Base-by-base conservation (phyloP, 2,329 filamentous ascomycete species). In the Pestalotiopsis sp. region DNA sequence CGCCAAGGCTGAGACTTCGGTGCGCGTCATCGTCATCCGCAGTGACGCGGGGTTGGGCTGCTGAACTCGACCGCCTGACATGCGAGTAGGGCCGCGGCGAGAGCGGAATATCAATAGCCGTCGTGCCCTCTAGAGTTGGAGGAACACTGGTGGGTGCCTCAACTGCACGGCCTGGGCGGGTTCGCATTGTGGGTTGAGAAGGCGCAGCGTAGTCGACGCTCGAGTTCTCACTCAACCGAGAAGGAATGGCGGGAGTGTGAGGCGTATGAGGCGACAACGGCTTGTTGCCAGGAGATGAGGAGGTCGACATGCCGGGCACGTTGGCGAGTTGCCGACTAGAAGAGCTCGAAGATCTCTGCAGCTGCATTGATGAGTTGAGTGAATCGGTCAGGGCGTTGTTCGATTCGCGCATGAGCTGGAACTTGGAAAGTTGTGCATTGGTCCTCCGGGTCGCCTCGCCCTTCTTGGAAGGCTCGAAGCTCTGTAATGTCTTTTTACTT, bases 161-260 rank as follows among this genome's bases (percentile, higher is more conserved):
- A 77, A 65, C 79, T 68, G 75, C 66, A 73, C 77, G 31, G 66
- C 76, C 65, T 71, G 74, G 56, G 65, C 73, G 68, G 70, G 73
- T 17, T 72, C 76, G 63, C 70, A 75, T 66, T 52, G 76, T 72
- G 68, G 73, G 71, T 64, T 76, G 76, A 41, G 73, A 71, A 12
- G 74, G 75, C 11, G 75, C 74, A 11, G 76, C 72, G 75, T 94
- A 92, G 72, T 93, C 92, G 58, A 90, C 90, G 70, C 96, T 93
- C 65, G 93, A 96, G 76, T 97, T 95, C 71, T 96, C 94, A 76
- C 94, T 97, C 25, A 99, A 83, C n/a, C 96, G 89, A 7, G 95
- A 98, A 23, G 95, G 95, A 36, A 98, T 94, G 12, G 95, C 94
- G 4, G 96, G 96, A 0, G 94, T 97, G 76, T 98, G 95, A 1